Evolutionary conservation across 768 basidiomycete genomes (phyloP), one percentile per base, ranked within the genome.

Genomic region (Amyloporia xantha): DNA sequence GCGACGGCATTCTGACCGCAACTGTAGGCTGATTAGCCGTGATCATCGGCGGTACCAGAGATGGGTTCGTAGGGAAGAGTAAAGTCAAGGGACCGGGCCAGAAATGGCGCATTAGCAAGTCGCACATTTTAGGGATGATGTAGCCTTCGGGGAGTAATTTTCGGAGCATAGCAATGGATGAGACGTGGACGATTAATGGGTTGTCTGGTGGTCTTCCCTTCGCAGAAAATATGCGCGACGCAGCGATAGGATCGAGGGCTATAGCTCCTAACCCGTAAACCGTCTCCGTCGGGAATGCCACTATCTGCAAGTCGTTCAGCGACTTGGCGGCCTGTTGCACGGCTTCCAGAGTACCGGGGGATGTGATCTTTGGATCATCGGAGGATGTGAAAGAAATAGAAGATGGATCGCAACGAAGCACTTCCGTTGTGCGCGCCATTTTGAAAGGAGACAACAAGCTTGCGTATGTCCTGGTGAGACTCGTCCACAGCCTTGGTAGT

Each of bases 21-120:
- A 96, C 86, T 0, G 89, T 86, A 0, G 79, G 69, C 38, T 89
- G 89, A 24, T 71, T 73, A 19, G 91, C 91, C 3, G 90, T 92
- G 54, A 93, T 80, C 48, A 85, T 77, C n/a, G 68, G 48, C 4
- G 91, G 90, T 52, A 95, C 74, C 35, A 74, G 63, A 21, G 67
- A 51, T 23, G 78, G 60, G 63, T 85, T 69, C 52, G 79, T 74
- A 5, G 93, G 94, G 66, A 98, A 98, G 41, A 99, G 75, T 21
- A 98, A 76, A 0, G 93, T 95, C 47, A 99, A 70, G 0, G 96
- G 79, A 5, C 96, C 96, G 0, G 96, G 96, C 96, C 95, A 98
- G 68, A 96, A 95, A 11, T 76, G 75, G 33, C 78, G 70, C 58
- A 96, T 93, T 40, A 99, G 71, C 1, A 71, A 70, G 46, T 78